Evolutionary conservation across 1,284 basidiomycete species (phyloP).

Genomic region (Stygiomarasmius scandens): DNA sequence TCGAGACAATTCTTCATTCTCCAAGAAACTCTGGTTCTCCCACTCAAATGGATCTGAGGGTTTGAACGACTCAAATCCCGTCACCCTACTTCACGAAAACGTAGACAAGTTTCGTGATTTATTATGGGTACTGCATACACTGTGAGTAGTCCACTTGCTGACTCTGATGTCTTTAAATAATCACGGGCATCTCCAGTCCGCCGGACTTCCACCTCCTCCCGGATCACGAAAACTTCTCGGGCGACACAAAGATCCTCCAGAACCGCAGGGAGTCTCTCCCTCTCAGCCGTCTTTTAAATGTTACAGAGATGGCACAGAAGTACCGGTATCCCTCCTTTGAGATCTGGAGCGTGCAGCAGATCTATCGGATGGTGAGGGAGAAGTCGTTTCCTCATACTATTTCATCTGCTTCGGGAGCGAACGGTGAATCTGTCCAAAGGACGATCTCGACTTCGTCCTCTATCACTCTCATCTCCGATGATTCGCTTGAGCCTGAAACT

Average conservation of each 20-base stretch:
- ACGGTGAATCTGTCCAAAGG: not conserved
- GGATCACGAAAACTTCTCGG: constrained; percentile 2
- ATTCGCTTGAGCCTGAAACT: constrained; percentile 2
- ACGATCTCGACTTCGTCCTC: constrained; percentile 12
- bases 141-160: constrained; percentile 31
- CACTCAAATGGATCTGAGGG: constrained; percentile 23
- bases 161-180: not conserved
- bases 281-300: constrained; percentile 35
- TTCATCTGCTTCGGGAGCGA: constrained; percentile 8
- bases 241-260: constrained; percentile 6
- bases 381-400: constrained; percentile 5
- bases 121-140: constrained; percentile 45
- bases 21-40: constrained; percentile 39
- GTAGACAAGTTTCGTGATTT: constrained; percentile 44
- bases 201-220: constrained; percentile 21
- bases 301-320: constrained; percentile 44
- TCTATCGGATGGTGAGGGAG: constrained; percentile 28
- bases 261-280: constrained; percentile 6
- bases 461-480: constrained; percentile 11
- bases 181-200: constrained; percentile 17
- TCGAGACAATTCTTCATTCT: constrained; percentile 43
- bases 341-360: constrained; percentile 40
- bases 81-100: constrained; percentile 34
- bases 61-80: constrained; percentile 29
- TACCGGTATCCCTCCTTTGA: constrained; percentile 45